Base-by-base conservation (phyloP, 2,329 filamentous ascomycete genomes). In the Fusarium odoratissimum region DNA sequence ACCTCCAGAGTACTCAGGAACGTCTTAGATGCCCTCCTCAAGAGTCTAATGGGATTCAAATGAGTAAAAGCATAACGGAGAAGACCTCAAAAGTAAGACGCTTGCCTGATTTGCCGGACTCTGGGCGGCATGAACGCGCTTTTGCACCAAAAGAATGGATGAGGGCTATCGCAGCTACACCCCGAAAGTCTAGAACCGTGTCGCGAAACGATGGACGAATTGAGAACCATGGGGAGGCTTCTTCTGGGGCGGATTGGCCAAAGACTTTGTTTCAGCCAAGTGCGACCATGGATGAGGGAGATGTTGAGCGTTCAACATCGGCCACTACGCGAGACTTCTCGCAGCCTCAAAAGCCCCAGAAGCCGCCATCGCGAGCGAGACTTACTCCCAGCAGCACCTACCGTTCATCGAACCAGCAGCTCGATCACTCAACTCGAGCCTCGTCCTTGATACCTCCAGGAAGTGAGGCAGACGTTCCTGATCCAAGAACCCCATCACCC, bases 1-100 rank as follows among this genome's bases (percentile, higher is more conserved):
- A 64, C 28, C 54, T 76, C 21, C 59, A 60, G n/a, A 55, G 70
- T 25, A 73, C 71, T 11, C 57, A 71, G 45, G 31, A 44, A 17
- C 71, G 70, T 21, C 70, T 73, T n/a, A 51, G 51, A 38, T 45
- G 48, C 19, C 52, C 63, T 16, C 28, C 58, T 33, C 35, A 49
- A 41, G 45, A 51, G 14, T 19, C 28, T 6, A 42, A 45, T 21
- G 71, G 62, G n/a, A 23, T 21, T 21, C 46, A 44, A 33, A 30
- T 58, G 28, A 63, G 44, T 31, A 59, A 23, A 41, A 46, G 49
- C 16, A 25, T 49, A 12, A 62, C 60, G 19, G 38, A 48, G 13
- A 31, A 40, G 23, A 60, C 60, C 11, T 57, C 59, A 17, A 65
- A 54, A 42, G 58, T 42, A 33, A 64, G 48, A 38, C 40, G 37